phyloP scores from a whole-genome alignment of 2,329 filamentous ascomycete genomes.

The Cercospora nicotianae region DNA sequence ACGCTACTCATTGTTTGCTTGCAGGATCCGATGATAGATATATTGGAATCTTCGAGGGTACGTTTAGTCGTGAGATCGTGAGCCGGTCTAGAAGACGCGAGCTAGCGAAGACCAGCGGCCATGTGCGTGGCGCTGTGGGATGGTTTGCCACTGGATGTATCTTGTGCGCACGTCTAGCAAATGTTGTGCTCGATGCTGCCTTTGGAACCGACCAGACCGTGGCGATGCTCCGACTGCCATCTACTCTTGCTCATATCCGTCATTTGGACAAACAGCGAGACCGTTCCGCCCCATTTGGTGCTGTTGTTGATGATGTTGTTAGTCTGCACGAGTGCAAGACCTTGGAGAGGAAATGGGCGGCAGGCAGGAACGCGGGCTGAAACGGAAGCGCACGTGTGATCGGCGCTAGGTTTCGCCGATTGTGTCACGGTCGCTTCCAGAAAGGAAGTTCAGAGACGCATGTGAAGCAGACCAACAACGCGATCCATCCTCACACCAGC shows the following conservation, averaged over 20 bases:
- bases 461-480: background rate
- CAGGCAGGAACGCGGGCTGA: background rate
- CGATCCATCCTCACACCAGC: background rate
- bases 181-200: background rate
- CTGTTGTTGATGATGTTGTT: background rate
- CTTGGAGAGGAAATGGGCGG: background rate
- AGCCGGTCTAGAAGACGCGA: background rate
- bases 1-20: background rate
- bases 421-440: background rate
- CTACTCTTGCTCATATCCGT: background rate
- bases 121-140: background rate
- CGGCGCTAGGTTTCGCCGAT: conserved; percentile 6
- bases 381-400: conserved; percentile 3
- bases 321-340: background rate
- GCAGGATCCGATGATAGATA: background rate
- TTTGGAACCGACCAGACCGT: background rate
- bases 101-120: background rate
- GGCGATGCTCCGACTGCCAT: background rate
- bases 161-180: background rate
- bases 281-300: background rate
- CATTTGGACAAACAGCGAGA: background rate
- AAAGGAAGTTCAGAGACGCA: background rate
- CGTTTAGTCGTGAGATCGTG: background rate
- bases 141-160: background rate
- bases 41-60: background rate